Base-by-base conservation (phyloP, 129 eudicot species). In the Helianthus tuberosus region DNA sequence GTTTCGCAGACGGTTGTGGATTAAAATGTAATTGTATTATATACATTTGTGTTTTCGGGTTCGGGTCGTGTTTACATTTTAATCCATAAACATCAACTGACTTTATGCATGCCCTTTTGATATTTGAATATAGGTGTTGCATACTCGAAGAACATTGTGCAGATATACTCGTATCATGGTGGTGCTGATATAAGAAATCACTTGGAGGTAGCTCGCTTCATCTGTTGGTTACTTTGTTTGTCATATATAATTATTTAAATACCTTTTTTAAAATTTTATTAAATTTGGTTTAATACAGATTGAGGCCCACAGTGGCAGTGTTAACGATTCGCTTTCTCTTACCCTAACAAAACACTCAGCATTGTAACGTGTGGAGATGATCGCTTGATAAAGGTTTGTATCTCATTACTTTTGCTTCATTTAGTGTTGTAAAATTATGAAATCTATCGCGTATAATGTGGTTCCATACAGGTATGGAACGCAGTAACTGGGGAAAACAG, bases 291-390 rank as follows among this genome's bases (percentile, higher is more conserved):
- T 61, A 12, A 58, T 86, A 64, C 97, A 93, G 96, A 86, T 93
- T 75, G 98, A 93, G 71, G 98, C 97, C 74, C 98, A 93, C 76
- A 82, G 51, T 77, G 98, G 98, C 58, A 90, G 92, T 75, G 98
- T 93, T 39, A 90, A 84, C 73, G 98, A 93, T 79, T 93, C 78
- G 91, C 98, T 68, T 93, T 93, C 80, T 80, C 93, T 69, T 85
- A 75, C 64, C 96, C 96, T 12, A 88, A 84, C 77, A 84, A 90
- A 77, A 93, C 83, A 79, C 88, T 90, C 17, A 82, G 86, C 66
- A 54, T 93, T 29, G 84, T 93, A 61, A 90, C 97, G 27, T 90
- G 98, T 72, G 98, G 98, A 78, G 98, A 93, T 51, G 98, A 93
- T 72, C 75, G 84, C 75, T 75, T 85, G 55, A 93, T 93, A 51